Evolutionary conservation across 257 asterid species (phyloP).

Genomic region (Salvia miltiorrhiza): DNA sequence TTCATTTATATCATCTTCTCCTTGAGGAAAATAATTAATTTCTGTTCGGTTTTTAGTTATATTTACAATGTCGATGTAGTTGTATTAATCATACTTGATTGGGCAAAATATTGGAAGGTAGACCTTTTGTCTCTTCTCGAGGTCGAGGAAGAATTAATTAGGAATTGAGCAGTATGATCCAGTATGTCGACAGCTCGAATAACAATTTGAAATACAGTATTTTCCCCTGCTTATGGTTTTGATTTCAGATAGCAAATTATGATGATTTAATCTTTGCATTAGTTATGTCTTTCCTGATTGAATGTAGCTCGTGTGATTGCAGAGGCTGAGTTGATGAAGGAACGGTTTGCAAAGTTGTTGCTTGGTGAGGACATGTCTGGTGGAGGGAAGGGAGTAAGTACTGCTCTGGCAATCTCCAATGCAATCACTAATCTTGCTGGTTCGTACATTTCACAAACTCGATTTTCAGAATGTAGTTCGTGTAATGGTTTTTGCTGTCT

Average conservation of each 20-base stretch:
- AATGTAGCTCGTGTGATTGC: slow-evolving; percentile 12
- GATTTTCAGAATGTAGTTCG: neutral
- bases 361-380: slow-evolving; percentile 98
- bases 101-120: neutral
- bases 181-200: neutral
- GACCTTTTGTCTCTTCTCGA: neutral
- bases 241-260: neutral
- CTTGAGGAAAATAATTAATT: neutral
- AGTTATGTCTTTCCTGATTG: slow-evolving; percentile 4
- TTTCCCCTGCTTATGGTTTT: neutral
- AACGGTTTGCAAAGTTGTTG: slow-evolving; percentile 73
- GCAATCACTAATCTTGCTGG: slow-evolving; percentile 93
- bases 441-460: slow-evolving; percentile 24
- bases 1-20: neutral
- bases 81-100: neutral
- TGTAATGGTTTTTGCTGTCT: neutral
- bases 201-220: neutral
- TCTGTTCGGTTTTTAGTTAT: neutral
- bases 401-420: slow-evolving; percentile 92
- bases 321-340: slow-evolving; percentile 81
- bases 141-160: neutral
- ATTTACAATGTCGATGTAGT: neutral
- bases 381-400: slow-evolving; percentile 86
- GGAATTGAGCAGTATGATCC: neutral
- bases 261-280: neutral